Base-by-base conservation (phyloP, 805 yeast species). In the Scheffersomyces stipitis region DNA sequence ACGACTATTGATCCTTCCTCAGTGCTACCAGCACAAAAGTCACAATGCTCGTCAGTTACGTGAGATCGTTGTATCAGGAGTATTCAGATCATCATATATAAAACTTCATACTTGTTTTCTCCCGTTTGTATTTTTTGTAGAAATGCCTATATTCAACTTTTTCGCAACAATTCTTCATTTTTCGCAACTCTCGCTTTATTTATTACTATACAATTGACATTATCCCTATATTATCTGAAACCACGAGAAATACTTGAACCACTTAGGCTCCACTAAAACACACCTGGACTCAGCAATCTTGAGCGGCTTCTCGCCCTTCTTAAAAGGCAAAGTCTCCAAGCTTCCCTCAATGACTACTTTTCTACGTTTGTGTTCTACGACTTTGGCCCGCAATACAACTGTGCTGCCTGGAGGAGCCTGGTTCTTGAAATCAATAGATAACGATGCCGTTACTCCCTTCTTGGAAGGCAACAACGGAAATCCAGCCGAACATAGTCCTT, bases 381-480 rank as follows among this genome's bases (percentile, higher is more conserved):
- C 89, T 30, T 75, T 68, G 0, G 95, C 95, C 29, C 69, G 69
- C 32, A 93, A 60, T 10, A 87, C 68, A 2, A 89, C 76, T 7
- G 81, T 78, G 15, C 81, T 68, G 41, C 79, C 76, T 0, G 89
- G 83, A 2, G 71, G 72, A 1, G 80, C 78, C 27, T 82, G 84
- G 44, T 71, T 73, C 28, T 73, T 71, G 59, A 87, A 91, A 35
- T 83, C 70, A 6, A 91, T 68, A 2, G 74, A 62, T 29, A 91
- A 66, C 34, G 71, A 74, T 0, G 96, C 99, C 0, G 99, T 91
- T 16, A 93, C 96, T 10, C 98, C 99, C 34, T 83, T 71, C 38
- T 80, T 75, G 39, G 81, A 78, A 1, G 98, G 98, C 9, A 91
- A 66, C 18, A 74, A 64, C 3, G 87, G 80, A 56, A 89, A 91